phyloP scores from a whole-genome alignment of 352 stramenopile genomes.

The Phytophthora pisi region DNA sequence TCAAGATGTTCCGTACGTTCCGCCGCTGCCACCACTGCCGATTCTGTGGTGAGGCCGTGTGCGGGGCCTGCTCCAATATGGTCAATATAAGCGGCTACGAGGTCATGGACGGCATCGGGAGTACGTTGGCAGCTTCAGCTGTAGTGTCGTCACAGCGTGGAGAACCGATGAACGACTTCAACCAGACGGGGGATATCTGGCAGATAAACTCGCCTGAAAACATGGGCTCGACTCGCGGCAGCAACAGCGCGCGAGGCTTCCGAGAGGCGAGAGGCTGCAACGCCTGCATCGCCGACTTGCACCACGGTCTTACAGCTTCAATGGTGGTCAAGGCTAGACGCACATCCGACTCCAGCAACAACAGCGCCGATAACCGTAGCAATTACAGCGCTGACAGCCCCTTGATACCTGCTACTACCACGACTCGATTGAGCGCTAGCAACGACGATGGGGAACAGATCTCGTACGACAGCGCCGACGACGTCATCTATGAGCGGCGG shows the following conservation, averaged over 20 bases:
- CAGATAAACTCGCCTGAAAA: constrained; percentile 10
- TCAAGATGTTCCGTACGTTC: constrained; percentile 77
- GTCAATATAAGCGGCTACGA: constrained; percentile 52
- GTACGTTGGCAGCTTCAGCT: constrained; percentile 25
- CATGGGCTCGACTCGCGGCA: constrained; percentile 13
- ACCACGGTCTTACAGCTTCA: constrained; percentile 32
- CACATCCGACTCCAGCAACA: constrained; percentile 26
- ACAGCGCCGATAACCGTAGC: constrained; percentile 21
- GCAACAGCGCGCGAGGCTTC: constrained; percentile 16
- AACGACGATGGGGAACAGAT: constrained; percentile 35
- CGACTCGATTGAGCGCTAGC: constrained; percentile 26
- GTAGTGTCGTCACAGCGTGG: constrained; percentile 18
- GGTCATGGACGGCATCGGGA: constrained; percentile 34
- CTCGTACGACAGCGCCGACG: constrained; percentile 38
- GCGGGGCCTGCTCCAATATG: constrained; percentile 65
- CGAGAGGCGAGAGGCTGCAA: constrained; percentile 38
- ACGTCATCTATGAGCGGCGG: constrained; percentile 38
- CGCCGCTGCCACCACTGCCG: constrained; percentile 76
- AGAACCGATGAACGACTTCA: constrained; percentile 28
- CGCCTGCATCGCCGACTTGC: constrained; percentile 42
- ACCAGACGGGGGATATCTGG: constrained; percentile 37
- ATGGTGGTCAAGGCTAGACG: constrained; percentile 15
- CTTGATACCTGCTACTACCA: constrained; percentile 20
- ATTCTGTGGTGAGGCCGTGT: constrained; percentile 75
- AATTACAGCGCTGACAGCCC: constrained; percentile 23